These are phyloP conservation scores for Diaporthe vaccinii DNA, from an alignment of 2,329 filamentous ascomycete genomes.

Conservation along the genomic window DNA sequence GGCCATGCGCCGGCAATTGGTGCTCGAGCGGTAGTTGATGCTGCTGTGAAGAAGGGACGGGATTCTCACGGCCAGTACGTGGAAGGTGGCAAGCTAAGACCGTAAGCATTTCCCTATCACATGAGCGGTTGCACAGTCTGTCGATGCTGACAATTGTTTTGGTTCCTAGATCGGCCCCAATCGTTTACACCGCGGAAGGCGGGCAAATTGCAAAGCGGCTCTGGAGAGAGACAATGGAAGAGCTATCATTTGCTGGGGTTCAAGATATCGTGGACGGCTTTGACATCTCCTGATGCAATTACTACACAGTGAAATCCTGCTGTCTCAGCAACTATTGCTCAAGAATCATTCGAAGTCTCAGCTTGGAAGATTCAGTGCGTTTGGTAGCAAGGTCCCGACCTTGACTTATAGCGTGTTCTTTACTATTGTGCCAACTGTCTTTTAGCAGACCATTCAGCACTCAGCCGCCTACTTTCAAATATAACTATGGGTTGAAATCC, in stretches of 20 bases:
- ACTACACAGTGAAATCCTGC: background rate
- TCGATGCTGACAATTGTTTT: background rate
- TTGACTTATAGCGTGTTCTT: no score
- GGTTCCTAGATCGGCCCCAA: background rate
- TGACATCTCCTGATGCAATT: background rate
- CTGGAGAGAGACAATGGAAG: slow-evolving; percentile 27
- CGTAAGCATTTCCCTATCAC: background rate
- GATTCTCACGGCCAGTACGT: slow-evolving; percentile 24
- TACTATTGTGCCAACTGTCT: no score
- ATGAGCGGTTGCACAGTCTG: background rate
- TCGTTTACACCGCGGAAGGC: slow-evolving; percentile 1
- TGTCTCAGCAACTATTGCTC: background rate
- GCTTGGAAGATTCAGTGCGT: background rate
- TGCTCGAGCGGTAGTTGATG: background rate
- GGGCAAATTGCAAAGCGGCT: background rate
- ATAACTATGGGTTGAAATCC: no score
- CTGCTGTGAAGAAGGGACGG: slow-evolving; percentile 8
- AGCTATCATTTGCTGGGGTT: slow-evolving; percentile 21
- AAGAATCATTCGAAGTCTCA: background rate
- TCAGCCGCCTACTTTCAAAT: no score
- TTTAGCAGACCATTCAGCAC: no score
- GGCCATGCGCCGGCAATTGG: background rate
- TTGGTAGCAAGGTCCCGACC: no score
- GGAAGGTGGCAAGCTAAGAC: slow-evolving; percentile 11
- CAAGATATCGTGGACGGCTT: background rate